These are phyloP conservation scores for Letharia lupina DNA, from an alignment of 495 filamentous ascomycete genomes.

Conservation along the genomic window DNA sequence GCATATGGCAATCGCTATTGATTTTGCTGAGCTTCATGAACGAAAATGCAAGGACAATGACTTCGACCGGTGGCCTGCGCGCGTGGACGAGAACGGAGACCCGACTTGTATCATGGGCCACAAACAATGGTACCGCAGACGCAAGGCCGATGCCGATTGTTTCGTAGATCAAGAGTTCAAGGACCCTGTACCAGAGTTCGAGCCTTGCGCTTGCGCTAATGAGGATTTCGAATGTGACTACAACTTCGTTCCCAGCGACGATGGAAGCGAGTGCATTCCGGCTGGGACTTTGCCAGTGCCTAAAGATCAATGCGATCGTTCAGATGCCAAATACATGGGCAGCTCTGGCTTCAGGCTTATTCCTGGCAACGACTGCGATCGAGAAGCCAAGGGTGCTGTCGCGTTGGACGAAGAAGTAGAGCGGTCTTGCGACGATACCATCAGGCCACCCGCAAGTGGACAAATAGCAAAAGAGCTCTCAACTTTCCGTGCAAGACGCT, in stretches of 20 bases:
- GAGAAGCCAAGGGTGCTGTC: conserved; percentile 36
- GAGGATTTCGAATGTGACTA: conserved; percentile 92
- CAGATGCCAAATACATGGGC: conserved; percentile 63
- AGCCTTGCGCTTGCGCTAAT: conserved; percentile 69
- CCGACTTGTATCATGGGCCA: conserved; percentile 92
- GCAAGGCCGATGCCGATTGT: conserved; percentile 79
- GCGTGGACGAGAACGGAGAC: conserved; percentile 67
- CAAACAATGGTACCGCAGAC: conserved; percentile 69
- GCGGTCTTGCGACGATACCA: conserved; percentile 43
- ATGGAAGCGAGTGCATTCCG: conserved; percentile 55
- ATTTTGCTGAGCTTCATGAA: conserved; percentile 77
- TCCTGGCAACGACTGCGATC: conserved; percentile 78
- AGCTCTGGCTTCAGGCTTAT: conserved; percentile 88
- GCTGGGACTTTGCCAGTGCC: conserved; percentile 43
- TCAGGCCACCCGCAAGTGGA: conserved; percentile 46
- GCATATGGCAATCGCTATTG: conserved; percentile 59
- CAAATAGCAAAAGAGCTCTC: conserved; percentile 49
- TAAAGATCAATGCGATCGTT: conserved; percentile 57
- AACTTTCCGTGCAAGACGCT: conserved; percentile 48
- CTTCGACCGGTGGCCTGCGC: conserved; percentile 80
- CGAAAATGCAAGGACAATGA: conserved; percentile 70
- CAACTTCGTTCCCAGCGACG: conserved; percentile 64
- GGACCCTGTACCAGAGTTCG: conserved; percentile 53
- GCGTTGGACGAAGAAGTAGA: conserved; percentile 39
- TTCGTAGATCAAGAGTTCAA: conserved; percentile 82